Evolutionary conservation across 768 basidiomycete genomes (phyloP).

Genomic region (Lactarius indigo): DNA sequence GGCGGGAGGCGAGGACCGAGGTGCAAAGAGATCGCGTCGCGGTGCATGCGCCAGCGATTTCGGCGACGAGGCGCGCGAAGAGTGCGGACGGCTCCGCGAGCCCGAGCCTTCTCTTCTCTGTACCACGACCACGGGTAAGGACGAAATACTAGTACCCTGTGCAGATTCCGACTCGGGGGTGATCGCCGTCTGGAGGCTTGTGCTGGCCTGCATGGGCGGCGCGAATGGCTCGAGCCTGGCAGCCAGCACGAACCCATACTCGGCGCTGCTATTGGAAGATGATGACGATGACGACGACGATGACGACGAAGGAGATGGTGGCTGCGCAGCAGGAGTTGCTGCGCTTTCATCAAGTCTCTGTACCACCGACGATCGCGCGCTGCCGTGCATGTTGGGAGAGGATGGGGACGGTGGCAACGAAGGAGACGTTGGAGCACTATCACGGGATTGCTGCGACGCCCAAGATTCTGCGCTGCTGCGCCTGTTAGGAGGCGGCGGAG

Average conservation of each 20-base stretch:
- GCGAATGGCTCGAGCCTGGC: background rate
- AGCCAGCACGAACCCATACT: background rate
- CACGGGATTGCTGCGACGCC: no score
- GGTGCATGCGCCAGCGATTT: no score
- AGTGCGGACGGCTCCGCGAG: background rate
- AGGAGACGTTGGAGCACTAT: no score
- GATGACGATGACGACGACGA: background rate
- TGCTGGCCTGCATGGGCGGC: background rate
- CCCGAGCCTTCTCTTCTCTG: background rate
- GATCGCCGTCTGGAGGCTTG: background rate
- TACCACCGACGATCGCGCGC: background rate
- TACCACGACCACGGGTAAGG: background rate
- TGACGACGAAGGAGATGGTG: background rate
- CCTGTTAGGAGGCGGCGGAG: no score
- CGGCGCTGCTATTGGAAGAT: background rate
- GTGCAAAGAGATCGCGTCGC: no score
- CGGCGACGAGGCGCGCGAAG: background rate
- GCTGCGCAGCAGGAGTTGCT: background rate
- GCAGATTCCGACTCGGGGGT: background rate
- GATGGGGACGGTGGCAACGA: background rate
- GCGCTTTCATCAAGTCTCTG: background rate
- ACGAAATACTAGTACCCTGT: background rate
- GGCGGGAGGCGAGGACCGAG: background rate
- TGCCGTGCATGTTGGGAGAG: background rate
- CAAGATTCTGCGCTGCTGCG: no score